Conservation (phyloP, 2,329 filamentous ascomycete species). For the Diaporthe sp. region DNA sequence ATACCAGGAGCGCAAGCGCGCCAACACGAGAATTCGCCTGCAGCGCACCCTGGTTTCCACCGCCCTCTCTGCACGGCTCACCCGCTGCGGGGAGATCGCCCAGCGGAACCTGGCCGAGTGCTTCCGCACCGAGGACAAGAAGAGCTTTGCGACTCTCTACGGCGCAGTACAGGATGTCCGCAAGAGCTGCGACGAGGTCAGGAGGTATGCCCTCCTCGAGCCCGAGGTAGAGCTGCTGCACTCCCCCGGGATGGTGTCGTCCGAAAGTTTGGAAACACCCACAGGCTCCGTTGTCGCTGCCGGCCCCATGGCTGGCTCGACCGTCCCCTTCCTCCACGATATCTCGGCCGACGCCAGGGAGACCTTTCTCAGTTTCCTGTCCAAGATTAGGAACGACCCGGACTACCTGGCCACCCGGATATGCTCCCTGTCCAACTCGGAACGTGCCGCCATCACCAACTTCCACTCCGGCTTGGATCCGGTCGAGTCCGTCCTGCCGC, state of each 20-base stretch:
- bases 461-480: constrained; percentile 84
- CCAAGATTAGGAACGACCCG: constrained; percentile 84
- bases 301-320: constrained; percentile 52
- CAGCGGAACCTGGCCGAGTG: constrained; percentile 81
- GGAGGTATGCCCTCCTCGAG: constrained; percentile 76
- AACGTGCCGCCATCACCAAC: constrained; percentile 81
- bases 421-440: constrained; percentile 77
- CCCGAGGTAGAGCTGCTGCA: constrained; percentile 76
- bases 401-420: constrained; percentile 89
- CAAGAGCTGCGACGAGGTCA: constrained; percentile 78
- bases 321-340: constrained; percentile 73
- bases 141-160: constrained; percentile 78
- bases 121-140: constrained; percentile 83
- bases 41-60: constrained; percentile 81
- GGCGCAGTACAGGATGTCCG: constrained; percentile 83
- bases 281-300: constrained; percentile 52
- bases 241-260: constrained; percentile 58
- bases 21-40: constrained; percentile 77
- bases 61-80: constrained; percentile 78
- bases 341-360: constrained; percentile 81
- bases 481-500: constrained; percentile 84
- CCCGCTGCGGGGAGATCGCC: constrained; percentile 78
- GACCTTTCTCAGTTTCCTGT: constrained; percentile 82
- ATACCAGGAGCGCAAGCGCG: constrained; percentile 84
- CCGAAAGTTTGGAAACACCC: constrained; percentile 62